Conservation (phyloP, 768 basidiomycete genomes). For the Rhodocollybia butyracea region DNA sequence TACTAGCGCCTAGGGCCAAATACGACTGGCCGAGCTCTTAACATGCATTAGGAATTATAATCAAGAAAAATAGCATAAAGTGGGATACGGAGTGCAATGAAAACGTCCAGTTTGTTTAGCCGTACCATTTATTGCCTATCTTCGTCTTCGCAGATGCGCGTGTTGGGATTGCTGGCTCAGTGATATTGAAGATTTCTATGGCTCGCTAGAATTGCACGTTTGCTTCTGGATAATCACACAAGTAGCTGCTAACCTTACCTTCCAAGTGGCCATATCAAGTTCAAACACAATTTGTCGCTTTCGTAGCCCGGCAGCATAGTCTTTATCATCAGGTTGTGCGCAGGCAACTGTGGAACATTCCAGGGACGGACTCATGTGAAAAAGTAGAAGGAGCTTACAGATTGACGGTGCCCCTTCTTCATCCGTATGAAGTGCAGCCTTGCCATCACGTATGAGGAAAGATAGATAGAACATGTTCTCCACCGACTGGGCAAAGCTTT, state of each 20-base stretch:
- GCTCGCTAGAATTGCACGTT: conserved; percentile 54
- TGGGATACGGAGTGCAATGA: background rate
- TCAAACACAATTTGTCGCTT: conserved; percentile 90
- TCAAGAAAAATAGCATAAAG: background rate
- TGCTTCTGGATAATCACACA: background rate
- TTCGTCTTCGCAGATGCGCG: conserved; percentile 55
- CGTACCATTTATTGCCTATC: conserved; percentile 72
- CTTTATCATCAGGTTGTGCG: conserved; percentile 59
- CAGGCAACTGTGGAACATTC: conserved; percentile 47
- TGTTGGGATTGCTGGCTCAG: conserved; percentile 69
- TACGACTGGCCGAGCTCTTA: too few species aligned
- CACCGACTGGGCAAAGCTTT: conserved; percentile 89
- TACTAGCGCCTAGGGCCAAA: too few species aligned
- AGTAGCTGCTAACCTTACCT: conserved; percentile 41
- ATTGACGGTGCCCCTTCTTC: conserved; percentile 72
- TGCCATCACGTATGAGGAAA: conserved; percentile 86
- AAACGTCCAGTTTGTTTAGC: conserved; percentile 30
- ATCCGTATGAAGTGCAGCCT: conserved; percentile 68
- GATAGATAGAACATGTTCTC: conserved; percentile 96
- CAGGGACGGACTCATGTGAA: background rate
- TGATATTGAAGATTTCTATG: conserved; percentile 84
- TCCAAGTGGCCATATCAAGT: conserved; percentile 88
- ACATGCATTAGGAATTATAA: background rate
- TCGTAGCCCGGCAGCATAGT: conserved; percentile 58
- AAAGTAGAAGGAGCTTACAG: conserved; percentile 36